phyloP scores from a whole-genome alignment of 352 stramenopile genomes.

The Phytophthora rubi region DNA sequence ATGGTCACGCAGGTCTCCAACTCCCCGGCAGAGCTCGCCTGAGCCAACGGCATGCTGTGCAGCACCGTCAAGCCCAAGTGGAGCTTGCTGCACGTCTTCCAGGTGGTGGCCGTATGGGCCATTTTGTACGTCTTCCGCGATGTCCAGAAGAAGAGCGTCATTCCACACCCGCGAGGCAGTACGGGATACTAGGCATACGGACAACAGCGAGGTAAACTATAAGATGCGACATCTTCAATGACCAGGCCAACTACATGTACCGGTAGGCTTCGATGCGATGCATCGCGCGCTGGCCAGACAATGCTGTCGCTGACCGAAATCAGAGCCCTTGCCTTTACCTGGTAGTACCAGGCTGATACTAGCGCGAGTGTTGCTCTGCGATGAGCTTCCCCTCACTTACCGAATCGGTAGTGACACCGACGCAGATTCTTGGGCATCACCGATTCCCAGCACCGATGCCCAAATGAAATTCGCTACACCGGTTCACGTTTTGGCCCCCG shows the following conservation, averaged over 20 bases:
- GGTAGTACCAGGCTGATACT: neutral
- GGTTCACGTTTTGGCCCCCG: no score
- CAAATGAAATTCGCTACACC: no score
- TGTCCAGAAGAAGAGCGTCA: conserved; percentile 37
- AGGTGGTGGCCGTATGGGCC: conserved; percentile 33
- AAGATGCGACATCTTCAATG: neutral
- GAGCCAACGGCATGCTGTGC: conserved; percentile 37
- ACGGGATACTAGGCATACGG: conserved; percentile 10
- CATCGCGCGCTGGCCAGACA: no score
- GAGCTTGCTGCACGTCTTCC: conserved; percentile 36
- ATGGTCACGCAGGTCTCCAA: conserved; percentile 18
- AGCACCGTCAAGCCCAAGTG: conserved; percentile 19
- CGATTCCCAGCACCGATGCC: no score
- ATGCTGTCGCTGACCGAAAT: neutral
- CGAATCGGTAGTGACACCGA: no score
- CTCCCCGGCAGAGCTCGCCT: conserved; percentile 29
- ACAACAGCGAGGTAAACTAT: neutral
- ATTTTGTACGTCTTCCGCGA: conserved; percentile 38
- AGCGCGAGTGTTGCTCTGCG: neutral
- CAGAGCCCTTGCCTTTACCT: conserved; percentile 18
- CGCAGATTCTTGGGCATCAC: no score
- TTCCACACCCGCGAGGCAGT: conserved; percentile 23
- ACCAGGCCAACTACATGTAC: no score
- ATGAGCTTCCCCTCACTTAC: no score
- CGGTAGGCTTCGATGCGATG: no score